Base-by-base conservation (phyloP, 306 rosid species). In the Begonia loranthoides region DNA sequence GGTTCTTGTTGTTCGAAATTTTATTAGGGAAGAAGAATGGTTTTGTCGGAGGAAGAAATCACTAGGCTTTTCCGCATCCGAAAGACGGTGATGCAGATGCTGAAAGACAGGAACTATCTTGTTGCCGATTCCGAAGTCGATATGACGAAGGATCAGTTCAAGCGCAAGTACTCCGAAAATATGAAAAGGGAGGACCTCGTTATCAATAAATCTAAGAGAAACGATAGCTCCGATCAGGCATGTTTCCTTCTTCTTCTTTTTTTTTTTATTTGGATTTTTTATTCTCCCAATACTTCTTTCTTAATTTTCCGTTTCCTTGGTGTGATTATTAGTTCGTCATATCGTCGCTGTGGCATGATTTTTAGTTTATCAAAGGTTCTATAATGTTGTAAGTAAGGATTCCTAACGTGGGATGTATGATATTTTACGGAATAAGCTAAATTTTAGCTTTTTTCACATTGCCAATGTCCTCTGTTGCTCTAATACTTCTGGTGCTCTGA, bases 71-170 rank as follows among this genome's bases (percentile, higher is more conserved):
- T 54, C 24, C 67, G 81, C 45, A 56, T 76, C 17, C 59, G 82
- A n/a, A 81, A 59, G 59, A 84, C 80, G 0, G 76, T 84, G 60
- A 70, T 87, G 80, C 78, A 81, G 45, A 84, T 87, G 88, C 67
- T 87, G 17, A 66, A 66, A 43, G 94, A 83, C 17, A 28, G 36
- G 15, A 59, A 63, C 13, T 87, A 70, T 59, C 57, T 77, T 0
- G 81, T 87, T 9, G 76, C 65, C 0, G 93, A 87, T 28, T 65
- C 46, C 9, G 89, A 87, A 56, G 19, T 79, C 46, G 77, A 73
- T 64, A 59, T 87, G 83, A 56, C 86, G 1, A 75, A 53, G 21
- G 36, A 64, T 9, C 77, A 85, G 45, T 76, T 81, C 65, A 67
- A 41, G 36, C 36, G 36, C 36, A 28, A 28, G 36, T 28, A 28